These are phyloP conservation scores for Hymenoscyphus infarciens DNA, from an alignment of 2,329 filamentous ascomycete genomes.

Conservation along the genomic window DNA sequence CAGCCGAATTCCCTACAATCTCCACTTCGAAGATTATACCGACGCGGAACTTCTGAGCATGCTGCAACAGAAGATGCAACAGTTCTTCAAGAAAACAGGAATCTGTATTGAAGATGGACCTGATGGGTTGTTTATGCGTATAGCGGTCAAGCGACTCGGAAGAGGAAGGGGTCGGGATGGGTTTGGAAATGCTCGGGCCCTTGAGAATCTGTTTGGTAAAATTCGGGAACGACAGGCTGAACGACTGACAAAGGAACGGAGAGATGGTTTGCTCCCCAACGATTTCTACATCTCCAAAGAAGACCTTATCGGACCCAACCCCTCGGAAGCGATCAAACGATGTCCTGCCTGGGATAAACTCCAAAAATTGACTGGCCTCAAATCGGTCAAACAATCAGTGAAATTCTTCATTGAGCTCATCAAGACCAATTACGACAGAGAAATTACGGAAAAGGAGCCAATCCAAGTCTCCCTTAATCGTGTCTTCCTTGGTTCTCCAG, in stretches of 20 bases:
- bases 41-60: conserved; percentile 64
- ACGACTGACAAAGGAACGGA: conserved; percentile 49
- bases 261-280: conserved; percentile 41
- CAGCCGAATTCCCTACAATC: conserved; percentile 62
- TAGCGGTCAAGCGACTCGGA: conserved; percentile 59
- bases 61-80: conserved; percentile 50
- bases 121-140: conserved; percentile 59
- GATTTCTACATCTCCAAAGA: conserved; percentile 60
- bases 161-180: conserved; percentile 59
- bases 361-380: conserved; percentile 55
- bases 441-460: conserved; percentile 56
- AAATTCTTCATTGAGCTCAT: conserved; percentile 57
- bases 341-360: conserved; percentile 57
- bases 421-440: conserved; percentile 60
- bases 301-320: conserved; percentile 70
- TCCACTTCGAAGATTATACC: conserved; percentile 67
- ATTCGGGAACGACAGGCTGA: conserved; percentile 58
- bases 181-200: conserved; percentile 68
- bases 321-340: conserved; percentile 47
- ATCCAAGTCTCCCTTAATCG: conserved; percentile 63
- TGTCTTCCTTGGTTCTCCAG: conserved; percentile 68
- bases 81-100: conserved; percentile 44
- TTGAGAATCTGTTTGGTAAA: conserved; percentile 57
- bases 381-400: conserved; percentile 59
- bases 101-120: conserved; percentile 60